Base-by-base conservation (phyloP, 2,329 filamentous ascomycete genomes). In the Sodiomyces alkalinus region DNA sequence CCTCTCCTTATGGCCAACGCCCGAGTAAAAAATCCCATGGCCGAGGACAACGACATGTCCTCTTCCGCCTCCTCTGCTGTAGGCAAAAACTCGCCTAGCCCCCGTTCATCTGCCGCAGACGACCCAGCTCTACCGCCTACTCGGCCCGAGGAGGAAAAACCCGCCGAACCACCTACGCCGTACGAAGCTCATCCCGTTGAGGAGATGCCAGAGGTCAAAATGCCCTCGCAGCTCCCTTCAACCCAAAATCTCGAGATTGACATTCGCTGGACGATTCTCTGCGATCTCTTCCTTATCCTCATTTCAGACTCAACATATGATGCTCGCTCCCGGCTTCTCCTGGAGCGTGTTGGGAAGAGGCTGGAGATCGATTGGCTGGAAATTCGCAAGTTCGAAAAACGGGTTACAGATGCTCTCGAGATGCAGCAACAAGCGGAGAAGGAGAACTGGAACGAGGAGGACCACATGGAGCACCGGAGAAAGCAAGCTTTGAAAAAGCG, bases 391-490 rank as follows among this genome's bases (percentile, higher is more conserved):
- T 98, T 98, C 45, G 90, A 98, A 55, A 96, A 94, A 56, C 78
- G 85, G 29, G 83, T 98, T 5, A 94, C 90, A 6, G 90, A 98
- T 52, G 85, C 90, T 1, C 60, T 98, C 14, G 90, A 98, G 52
- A 94, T 98, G 83, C 87, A 96, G 53, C 85, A 96, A 51, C 75
- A 80, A 26, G 82, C 83, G 5, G 80, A 85, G 37, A 92, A 87
- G 44, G 90, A 98, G 54, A 93, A 87, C 38, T 98, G 90, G 90
- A 92, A 94, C 40, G 90, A 98, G 50, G 78, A 90, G 8, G 82
- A 92, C 39, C 85, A 96, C 48, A 83, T 96, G 64, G 83, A 93
- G 50, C 69, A 64, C 33, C 72, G 90, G 26, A 69, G 81, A 28
- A 93, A 94, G 49, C 58, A 72, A 45, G 82, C 81, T 2, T 61